These are phyloP conservation scores for Boletales sp. DNA, from an alignment of 768 basidiomycete genomes.

Conservation along the genomic window DNA sequence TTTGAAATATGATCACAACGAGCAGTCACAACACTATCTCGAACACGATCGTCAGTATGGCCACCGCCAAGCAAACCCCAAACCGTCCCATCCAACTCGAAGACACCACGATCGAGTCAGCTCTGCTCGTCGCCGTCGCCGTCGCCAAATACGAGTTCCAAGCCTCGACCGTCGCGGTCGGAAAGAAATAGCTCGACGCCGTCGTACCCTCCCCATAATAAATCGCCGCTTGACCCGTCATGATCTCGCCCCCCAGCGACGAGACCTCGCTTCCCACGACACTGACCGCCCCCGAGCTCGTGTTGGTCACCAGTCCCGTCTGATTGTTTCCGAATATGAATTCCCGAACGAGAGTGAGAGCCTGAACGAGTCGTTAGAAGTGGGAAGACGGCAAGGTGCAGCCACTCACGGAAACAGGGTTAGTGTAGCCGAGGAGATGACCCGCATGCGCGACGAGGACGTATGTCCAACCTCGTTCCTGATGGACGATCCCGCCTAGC, in stretches of 20 bases:
- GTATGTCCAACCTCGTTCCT: conserved; percentile 62
- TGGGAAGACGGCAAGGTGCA: background rate
- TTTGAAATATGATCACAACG: too few species aligned
- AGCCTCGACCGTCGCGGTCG: conserved; percentile 51
- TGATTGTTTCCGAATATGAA: conserved; percentile 62
- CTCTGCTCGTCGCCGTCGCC: too few species aligned
- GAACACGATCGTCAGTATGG: too few species aligned
- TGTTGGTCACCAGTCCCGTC: conserved; percentile 50
- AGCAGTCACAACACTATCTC: too few species aligned
- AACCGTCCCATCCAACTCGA: too few species aligned
- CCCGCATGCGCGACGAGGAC: conserved; percentile 37
- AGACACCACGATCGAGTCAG: too few species aligned
- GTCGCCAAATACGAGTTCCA: conserved; percentile 50
- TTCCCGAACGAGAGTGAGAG: conserved; percentile 56
- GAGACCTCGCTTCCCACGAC: conserved; percentile 50
- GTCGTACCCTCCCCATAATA: conserved; percentile 47
- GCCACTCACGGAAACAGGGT: conserved; percentile 42
- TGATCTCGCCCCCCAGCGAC: conserved; percentile 40
- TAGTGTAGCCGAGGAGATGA: conserved; percentile 31
- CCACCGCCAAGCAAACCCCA: too few species aligned
- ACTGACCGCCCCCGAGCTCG: conserved; percentile 18
- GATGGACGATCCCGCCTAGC: conserved; percentile 65
- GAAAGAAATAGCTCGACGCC: conserved; percentile 50
- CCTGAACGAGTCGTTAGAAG: conserved; percentile 34
- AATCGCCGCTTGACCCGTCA: conserved; percentile 54